Evolutionary conservation across 2,329 filamentous ascomycete species (phyloP), one percentile per base, ranked within the genome.

Genomic region (Apiospora sp.): DNA sequence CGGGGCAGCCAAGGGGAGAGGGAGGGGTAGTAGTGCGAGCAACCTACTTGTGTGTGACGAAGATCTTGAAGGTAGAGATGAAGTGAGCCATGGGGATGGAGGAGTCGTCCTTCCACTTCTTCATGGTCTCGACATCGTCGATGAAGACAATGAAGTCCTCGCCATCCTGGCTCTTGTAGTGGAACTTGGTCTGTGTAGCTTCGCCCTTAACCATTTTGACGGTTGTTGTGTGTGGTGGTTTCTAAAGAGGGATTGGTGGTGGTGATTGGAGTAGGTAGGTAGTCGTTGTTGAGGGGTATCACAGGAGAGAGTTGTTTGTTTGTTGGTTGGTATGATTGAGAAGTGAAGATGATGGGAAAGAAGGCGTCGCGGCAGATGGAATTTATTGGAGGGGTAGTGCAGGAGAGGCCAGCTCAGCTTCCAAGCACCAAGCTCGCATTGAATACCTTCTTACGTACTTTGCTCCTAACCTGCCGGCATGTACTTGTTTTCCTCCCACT

Each of bases 11-110:
- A 14, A 10, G 30, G 7, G 7, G 5, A 30, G 14, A 54, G 24
- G 16, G 51, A 16, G 54, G 30, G 12, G 51, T 61, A 71, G 72
- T n/a, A 71, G 72, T n/a, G 34, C 24, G 48, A 22, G 71, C 73
- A 76, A 86, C 93, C 86, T 88, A 98, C 95, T 92, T 93, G 87
- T 97, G 93, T 48, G 95, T 97, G 61, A 93, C 86, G 80, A 98
- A 97, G 80, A 99, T 88, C 88, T 97, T 94, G 88, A 94, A 98
- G 10, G 93, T 89, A 73, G 92, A 94, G 72, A 98, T 89, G 72
- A 99, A 95, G 79, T 98, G 92, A 1, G 93, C 89, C 68, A 98
- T 86, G 49, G 96, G 93, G 43, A 96, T 86, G 43, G 89, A 92
- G 81, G 90, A 91, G 86, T 98, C 96, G 5, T 82, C 86, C 87